Percentiles rank a stretch among this genome's conserved stretches.
Evolutionary conservation across 148 eudicot genomes (phyloP).

Genomic region (Amaranthus cruentus): DNA sequence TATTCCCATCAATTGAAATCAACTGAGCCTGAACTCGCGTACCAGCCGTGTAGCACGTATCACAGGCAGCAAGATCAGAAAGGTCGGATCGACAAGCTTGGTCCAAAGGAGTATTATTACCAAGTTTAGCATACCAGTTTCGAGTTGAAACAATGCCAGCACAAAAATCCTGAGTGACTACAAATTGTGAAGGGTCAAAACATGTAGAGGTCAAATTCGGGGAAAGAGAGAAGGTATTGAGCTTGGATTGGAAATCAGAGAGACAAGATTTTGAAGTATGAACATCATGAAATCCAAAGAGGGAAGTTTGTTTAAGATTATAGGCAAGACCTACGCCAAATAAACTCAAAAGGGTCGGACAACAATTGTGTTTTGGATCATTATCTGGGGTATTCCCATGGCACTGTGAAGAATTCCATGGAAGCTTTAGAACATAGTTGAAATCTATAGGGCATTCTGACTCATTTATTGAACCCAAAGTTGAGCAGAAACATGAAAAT

Average conservation of each 20-base stretch:
- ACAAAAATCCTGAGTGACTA: constrained; percentile 33
- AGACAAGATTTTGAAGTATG: constrained; percentile 53
- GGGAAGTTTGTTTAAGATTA: constrained; percentile 41
- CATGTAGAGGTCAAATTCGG: constrained; percentile 40
- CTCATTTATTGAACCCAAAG: neutral
- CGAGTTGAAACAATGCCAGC: constrained; percentile 45
- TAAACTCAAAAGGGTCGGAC: constrained; percentile 59
- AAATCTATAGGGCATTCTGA: constrained; percentile 49
- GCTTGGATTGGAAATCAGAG: constrained; percentile 44
- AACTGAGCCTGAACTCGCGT: constrained; percentile 38
- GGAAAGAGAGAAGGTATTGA: constrained; percentile 38
- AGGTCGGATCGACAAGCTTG: constrained; percentile 40
- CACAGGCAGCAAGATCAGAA: constrained; percentile 46
- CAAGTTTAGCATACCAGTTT: constrained; percentile 46
- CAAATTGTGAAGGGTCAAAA: constrained; percentile 52
- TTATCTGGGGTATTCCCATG: constrained; percentile 2
- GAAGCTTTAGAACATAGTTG: constrained; percentile 34
- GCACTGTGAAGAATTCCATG: constrained; percentile 49
- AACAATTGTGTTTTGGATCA: constrained; percentile 30
- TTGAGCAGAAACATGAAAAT: neutral
- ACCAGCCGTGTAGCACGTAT: constrained; percentile 52
- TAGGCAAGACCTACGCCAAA: constrained; percentile 48
- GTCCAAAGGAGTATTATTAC: constrained; percentile 36
- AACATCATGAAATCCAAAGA: constrained; percentile 44
- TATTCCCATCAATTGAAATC: constrained; percentile 48